A percentile compares a stretch with the other conserved stretches of the same genome.
Evolutionary conservation across 2,329 filamentous ascomycete genomes (phyloP).

Genomic region (Phaeoacremonium minimum): DNA sequence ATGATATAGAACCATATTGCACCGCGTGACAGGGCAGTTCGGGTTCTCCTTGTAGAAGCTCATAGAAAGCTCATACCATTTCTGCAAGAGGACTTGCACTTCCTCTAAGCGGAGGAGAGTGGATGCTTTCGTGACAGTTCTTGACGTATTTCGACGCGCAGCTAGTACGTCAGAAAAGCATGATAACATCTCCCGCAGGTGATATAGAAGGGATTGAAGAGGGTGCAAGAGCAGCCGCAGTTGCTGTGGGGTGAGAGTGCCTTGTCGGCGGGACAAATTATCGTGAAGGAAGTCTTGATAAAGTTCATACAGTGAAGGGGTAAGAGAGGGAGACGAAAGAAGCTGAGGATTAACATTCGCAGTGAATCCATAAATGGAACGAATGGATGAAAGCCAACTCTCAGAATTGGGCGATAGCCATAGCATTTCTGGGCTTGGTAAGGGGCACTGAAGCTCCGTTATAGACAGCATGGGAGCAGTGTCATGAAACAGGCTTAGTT

Average conservation of each 20-base stretch:
- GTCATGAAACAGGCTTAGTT: conserved; percentile 64
- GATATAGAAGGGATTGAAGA: conserved; percentile 60
- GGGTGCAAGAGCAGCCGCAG: conserved; percentile 66
- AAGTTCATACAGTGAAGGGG: conserved; percentile 57
- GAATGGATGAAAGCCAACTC: conserved; percentile 57
- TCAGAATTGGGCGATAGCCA: conserved; percentile 57
- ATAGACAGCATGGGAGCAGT: conserved; percentile 58
- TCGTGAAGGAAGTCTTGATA: conserved; percentile 67
- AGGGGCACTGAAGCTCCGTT: conserved; percentile 59
- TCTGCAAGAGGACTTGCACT: conserved; percentile 57
- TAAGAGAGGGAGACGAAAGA: conserved; percentile 44
- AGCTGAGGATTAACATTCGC: conserved; percentile 45
- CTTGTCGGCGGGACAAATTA: conserved; percentile 47
- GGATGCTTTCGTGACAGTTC: conserved; percentile 53
- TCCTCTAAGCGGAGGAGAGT: conserved; percentile 60
- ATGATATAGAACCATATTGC: conserved; percentile 66
- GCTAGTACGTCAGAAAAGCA: conserved; percentile 57
- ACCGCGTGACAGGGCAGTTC: conserved; percentile 55
- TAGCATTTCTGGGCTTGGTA: conserved; percentile 57
- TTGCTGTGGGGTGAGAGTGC: conserved; percentile 44
- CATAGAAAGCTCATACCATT: conserved; percentile 64
- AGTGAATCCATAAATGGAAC: conserved; percentile 51
- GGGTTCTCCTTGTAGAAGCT: conserved; percentile 50
- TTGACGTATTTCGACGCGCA: conserved; percentile 31
- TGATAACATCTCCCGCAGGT: conserved; percentile 60